Percentiles rank a stretch among this genome's conserved stretches.
Evolutionary conservation across 352 stramenopile genomes (phyloP).

Genomic region (Phytophthora nicotianae): DNA sequence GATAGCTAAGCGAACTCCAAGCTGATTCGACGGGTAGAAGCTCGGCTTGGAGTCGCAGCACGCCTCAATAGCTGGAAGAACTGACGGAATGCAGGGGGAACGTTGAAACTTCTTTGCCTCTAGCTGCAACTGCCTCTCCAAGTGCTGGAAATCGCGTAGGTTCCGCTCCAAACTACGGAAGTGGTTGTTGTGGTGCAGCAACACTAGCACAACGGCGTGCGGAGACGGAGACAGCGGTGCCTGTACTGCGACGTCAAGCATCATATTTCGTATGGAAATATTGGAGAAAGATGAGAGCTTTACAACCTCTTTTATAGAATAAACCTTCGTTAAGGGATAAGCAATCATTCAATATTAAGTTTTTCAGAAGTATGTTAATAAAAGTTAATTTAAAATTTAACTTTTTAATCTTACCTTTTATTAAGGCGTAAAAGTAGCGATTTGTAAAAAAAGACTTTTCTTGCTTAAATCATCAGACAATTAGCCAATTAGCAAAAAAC

Average conservation of each 20-base stretch:
- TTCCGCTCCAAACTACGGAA: constrained; percentile 34
- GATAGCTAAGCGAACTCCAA: constrained; percentile 26
- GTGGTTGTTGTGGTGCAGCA: constrained; percentile 27
- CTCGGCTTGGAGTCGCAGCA: constrained; percentile 18
- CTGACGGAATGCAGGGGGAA: neutral
- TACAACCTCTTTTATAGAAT: no score
- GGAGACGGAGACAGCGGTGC: constrained; percentile 10
- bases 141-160: constrained; percentile 35
- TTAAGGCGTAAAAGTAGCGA: no score
- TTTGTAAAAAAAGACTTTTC: no score
- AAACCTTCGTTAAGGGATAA: no score
- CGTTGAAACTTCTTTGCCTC: neutral
- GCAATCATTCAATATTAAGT: no score
- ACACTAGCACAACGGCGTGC: constrained; percentile 16
- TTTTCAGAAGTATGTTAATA: no score
- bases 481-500: no score
- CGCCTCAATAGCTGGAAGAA: constrained; percentile 21
- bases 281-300: no score
- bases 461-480: no score
- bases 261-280: constrained; percentile 21
- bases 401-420: no score
- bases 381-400: no score
- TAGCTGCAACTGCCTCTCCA: constrained; percentile 29
- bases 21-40: constrained; percentile 25
- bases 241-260: constrained; percentile 30